phyloP scores from a whole-genome alignment of 805 yeast genomes.

The Pichia cabralensis region DNA sequence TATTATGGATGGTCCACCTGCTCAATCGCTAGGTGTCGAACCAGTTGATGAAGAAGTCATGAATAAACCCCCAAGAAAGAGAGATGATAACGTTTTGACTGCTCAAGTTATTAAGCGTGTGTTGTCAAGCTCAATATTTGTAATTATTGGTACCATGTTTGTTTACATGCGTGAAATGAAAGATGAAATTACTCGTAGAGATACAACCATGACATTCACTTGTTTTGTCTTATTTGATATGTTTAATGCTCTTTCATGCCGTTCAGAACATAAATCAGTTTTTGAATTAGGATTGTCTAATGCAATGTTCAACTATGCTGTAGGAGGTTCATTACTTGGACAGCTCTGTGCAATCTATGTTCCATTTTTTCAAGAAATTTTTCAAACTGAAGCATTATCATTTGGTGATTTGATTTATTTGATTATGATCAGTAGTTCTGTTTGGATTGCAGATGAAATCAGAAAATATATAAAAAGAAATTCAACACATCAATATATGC shows the following conservation, averaged over 20 bases:
- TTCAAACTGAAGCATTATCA: constrained; percentile 87
- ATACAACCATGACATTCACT: constrained; percentile 97
- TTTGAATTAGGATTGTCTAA: constrained; percentile 76
- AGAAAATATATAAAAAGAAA: constrained; percentile 42
- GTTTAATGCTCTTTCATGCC: constrained; percentile 93
- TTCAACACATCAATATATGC: constrained; percentile 7
- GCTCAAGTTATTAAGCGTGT: constrained; percentile 58
- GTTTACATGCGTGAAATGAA: constrained; percentile 82
- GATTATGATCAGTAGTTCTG: constrained; percentile 59
- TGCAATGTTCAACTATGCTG: constrained; percentile 89
- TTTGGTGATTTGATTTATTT: constrained; percentile 62
- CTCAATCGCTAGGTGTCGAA: constrained; percentile 94
- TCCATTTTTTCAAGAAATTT: constrained; percentile 84
- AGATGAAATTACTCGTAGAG: constrained; percentile 83
- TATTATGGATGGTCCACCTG: constrained; percentile 98
- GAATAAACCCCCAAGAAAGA: constrained; percentile 91
- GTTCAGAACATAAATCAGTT: constrained; percentile 76
- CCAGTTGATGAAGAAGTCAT: constrained; percentile 94
- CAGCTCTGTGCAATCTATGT: constrained; percentile 89
- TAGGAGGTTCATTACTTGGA: constrained; percentile 77
- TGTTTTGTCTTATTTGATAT: constrained; percentile 93
- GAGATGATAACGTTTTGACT: constrained; percentile 79
- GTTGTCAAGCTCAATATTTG: constrained; percentile 64
- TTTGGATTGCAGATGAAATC: constrained; percentile 76
- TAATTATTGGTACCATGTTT: constrained; percentile 77